Conservation (phyloP, 495 filamentous ascomycete genomes). For the Usnea hakonensis region DNA sequence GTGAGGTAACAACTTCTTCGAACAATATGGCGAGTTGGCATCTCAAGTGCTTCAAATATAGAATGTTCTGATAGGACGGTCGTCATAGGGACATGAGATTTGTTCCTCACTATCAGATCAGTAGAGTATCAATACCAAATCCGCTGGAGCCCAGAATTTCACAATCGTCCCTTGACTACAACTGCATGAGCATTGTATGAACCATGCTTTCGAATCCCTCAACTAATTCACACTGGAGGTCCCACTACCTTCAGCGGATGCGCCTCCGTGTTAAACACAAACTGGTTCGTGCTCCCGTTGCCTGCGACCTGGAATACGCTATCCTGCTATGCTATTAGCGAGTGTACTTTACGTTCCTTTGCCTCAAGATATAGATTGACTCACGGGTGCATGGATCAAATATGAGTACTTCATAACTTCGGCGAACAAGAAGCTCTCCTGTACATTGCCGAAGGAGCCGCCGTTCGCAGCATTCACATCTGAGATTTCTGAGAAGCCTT, state of each 20-base stretch:
- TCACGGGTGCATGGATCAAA: conserved; percentile 49
- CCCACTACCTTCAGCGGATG: conserved; percentile 59
- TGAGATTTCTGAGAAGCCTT: conserved; percentile 56
- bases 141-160: too few species aligned
- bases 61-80: too few species aligned
- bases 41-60: too few species aligned
- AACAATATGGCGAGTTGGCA: too few species aligned
- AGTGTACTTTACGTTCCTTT: conserved; percentile 11
- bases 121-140: too few species aligned
- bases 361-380: not conserved
- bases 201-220: not conserved
- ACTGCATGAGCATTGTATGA: not conserved
- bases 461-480: conserved; percentile 58
- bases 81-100: too few species aligned
- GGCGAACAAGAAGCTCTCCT: conserved; percentile 88
- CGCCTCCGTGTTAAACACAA: conserved; percentile 80
- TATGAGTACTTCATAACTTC: conserved; percentile 86
- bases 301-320: conserved; percentile 56
- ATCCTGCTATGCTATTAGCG: conserved; percentile 33
- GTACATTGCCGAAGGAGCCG: conserved; percentile 56
- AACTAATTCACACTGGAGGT: not conserved
- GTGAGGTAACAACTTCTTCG: too few species aligned
- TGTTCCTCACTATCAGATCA: too few species aligned
- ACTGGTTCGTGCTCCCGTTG: conserved; percentile 49
- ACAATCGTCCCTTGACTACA: too few species aligned